Evolutionary conservation across 495 filamentous ascomycete genomes (phyloP).

Genomic region (Lindgomyces ingoldianus): DNA sequence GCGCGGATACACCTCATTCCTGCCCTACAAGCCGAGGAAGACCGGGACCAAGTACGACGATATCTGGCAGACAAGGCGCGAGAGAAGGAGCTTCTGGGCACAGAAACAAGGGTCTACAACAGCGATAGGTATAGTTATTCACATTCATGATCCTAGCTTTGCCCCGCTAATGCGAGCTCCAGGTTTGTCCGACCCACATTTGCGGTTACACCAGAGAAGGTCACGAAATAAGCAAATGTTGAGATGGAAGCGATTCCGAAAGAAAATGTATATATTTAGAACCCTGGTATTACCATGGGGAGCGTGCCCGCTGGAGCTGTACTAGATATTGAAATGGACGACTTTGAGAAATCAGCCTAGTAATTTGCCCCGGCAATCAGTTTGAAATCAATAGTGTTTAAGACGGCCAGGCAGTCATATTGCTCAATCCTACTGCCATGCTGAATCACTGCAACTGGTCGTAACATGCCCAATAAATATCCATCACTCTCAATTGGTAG

Average conservation of each 20-base stretch:
- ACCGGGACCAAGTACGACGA: constrained; percentile 87
- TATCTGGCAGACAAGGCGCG: constrained; percentile 81
- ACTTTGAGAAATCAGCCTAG: too few species aligned
- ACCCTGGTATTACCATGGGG: too few species aligned
- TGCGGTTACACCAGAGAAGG: constrained; percentile 58
- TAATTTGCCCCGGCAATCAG: too few species aligned
- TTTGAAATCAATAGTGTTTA: too few species aligned
- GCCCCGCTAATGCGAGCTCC: constrained; percentile 2
- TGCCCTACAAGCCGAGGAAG: constrained; percentile 89
- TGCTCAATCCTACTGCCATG: too few species aligned
- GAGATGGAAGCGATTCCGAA: neutral
- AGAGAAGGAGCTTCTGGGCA: constrained; percentile 85
- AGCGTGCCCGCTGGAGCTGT: neutral
- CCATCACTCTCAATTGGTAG: too few species aligned
- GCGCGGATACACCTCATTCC: constrained; percentile 88
- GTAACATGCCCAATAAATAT: too few species aligned
- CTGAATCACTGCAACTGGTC: too few species aligned
- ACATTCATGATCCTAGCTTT: too few species aligned
- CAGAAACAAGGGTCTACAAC: constrained; percentile 79
- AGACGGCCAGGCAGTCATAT: too few species aligned
- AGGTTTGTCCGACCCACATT: constrained; percentile 75
- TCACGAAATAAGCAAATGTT: constrained; percentile 54
- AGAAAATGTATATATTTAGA: constrained; percentile 26
- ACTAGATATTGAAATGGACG: too few species aligned
- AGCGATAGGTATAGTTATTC: constrained; percentile 86